phyloP scores from a whole-genome alignment of 805 yeast genomes.

The Lachancea nothofagi region DNA sequence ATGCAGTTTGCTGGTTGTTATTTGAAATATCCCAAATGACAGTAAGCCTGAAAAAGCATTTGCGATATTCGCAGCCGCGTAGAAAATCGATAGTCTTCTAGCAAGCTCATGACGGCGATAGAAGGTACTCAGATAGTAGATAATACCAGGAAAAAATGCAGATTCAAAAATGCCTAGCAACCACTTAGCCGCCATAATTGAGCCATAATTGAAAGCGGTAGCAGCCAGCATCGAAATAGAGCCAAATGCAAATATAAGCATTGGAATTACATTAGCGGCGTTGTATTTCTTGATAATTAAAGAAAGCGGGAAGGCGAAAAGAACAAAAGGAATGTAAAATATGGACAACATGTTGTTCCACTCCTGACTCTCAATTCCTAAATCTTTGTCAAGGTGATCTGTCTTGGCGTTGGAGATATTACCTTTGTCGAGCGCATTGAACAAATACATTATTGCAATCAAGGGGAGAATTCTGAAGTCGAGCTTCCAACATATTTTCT shows the following conservation, averaged over 20 bases:
- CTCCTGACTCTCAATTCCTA: slow-evolving; percentile 38
- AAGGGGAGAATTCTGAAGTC: slow-evolving; percentile 42
- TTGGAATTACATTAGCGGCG: slow-evolving; percentile 43
- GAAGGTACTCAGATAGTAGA: slow-evolving; percentile 36
- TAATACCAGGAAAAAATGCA: slow-evolving; percentile 39
- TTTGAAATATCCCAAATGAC: slow-evolving; percentile 38
- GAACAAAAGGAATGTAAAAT: slow-evolving; percentile 8
- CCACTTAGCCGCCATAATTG: slow-evolving; percentile 39
- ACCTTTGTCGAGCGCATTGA: slow-evolving; percentile 46
- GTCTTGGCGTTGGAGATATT: slow-evolving; percentile 48
- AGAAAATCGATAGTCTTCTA: slow-evolving; percentile 36
- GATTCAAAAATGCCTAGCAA: slow-evolving; percentile 41
- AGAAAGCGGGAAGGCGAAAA: slow-evolving; percentile 43
- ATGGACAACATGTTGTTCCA: slow-evolving; percentile 45
- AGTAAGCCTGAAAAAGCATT: slow-evolving; percentile 38
- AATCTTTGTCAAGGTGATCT: slow-evolving; percentile 39
- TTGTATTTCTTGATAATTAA: slow-evolving; percentile 26
- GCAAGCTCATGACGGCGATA: slow-evolving; percentile 37
- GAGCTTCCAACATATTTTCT: slow-evolving; percentile 37
- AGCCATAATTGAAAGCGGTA: slow-evolving; percentile 39
- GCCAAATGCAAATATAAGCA: slow-evolving; percentile 43
- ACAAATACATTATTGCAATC: slow-evolving; percentile 42
- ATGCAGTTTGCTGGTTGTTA: slow-evolving; percentile 31
- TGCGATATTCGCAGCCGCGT: slow-evolving; percentile 29
- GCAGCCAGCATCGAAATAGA: slow-evolving; percentile 36